Evolutionary conservation across 257 asterid genomes (phyloP), one percentile per base, ranked within the genome.

Genomic region (Verbena officinalis): DNA sequence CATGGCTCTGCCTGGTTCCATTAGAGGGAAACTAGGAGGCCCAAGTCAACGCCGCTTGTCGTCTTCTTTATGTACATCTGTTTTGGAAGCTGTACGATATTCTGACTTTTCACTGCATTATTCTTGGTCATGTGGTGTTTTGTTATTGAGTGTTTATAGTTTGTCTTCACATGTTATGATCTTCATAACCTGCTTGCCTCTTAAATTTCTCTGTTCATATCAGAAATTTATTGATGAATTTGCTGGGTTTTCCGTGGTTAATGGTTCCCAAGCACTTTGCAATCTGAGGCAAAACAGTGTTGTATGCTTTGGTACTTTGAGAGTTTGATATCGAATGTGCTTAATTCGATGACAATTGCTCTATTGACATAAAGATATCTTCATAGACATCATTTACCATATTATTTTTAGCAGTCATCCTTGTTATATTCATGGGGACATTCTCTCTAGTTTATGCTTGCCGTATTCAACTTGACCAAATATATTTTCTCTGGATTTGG

Each of bases 21-120:
- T 92, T 38, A 77, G 59, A 66, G 98, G 98, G 76, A 85, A 83
- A 82, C 83, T 92, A 51, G 98, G 98, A 30, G 98, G 98, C 21
- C 95, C 95, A 59, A 92, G 98, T 72, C 95, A 78, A 72, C 90
- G 97, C 31, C 87, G 97, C 71, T 71, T 92, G 77, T 52, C 95
- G 56, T 77, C 88, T 73, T 70, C 85, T 63, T 58, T 73, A 14
- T 78, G 96, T 62, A 80, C 95, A 59, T 76, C 84, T 73, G 85
- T 87, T 76, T 62, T 89, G 93, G 84, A 83, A 86, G 93, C 98
- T 74, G 94, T 88, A 83, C 15, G 86, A 59, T 70, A 71, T 59
- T 43, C 59, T 56, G 55, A 50, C 65, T 67, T 23, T 60, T 67
- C 59, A 50, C 55, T 62, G 27, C 34, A 31, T 64, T 61, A 52